A percentile compares a stretch with the other conserved stretches of the same genome.
Evolutionary conservation across 2,329 filamentous ascomycete species (phyloP).

Genomic region (Didymosphaeria variabile): DNA sequence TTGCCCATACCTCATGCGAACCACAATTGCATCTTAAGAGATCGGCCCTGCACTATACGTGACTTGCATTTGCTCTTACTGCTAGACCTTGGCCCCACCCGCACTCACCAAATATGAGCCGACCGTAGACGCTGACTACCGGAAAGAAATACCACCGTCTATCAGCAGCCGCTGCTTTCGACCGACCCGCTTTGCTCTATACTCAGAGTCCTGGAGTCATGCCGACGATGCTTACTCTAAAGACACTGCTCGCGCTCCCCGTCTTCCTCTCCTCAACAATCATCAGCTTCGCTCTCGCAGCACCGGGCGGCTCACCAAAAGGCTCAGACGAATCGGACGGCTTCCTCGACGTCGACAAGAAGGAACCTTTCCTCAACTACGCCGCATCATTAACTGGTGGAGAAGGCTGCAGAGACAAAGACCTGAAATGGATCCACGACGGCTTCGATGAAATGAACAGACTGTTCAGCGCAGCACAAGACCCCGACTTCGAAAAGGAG

Average conservation of each 20-base stretch:
- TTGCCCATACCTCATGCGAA: neutral
- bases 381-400: constrained; percentile 42
- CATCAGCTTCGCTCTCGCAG: constrained; percentile 34
- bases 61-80: neutral
- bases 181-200: neutral
- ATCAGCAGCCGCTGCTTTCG: neutral
- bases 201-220: neutral
- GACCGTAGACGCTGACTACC: neutral
- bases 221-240: constrained; percentile 33
- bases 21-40: neutral
- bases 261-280: constrained; percentile 31
- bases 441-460: constrained; percentile 46
- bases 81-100: neutral
- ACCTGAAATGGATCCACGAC: constrained; percentile 37
- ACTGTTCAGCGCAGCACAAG: constrained; percentile 37
- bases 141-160: neutral
- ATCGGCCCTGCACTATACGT: neutral
- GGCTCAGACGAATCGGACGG: constrained; percentile 17
- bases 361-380: constrained; percentile 23
- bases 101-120: neutral
- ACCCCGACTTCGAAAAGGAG: constrained; percentile 33
- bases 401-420: constrained; percentile 38
- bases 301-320: constrained; percentile 23
- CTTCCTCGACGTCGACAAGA: constrained; percentile 38
- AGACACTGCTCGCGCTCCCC: constrained; percentile 31